These are phyloP conservation scores for Dothideomycetes sp. DNA, from an alignment of 2,329 filamentous ascomycete species.

Conservation along the genomic window DNA sequence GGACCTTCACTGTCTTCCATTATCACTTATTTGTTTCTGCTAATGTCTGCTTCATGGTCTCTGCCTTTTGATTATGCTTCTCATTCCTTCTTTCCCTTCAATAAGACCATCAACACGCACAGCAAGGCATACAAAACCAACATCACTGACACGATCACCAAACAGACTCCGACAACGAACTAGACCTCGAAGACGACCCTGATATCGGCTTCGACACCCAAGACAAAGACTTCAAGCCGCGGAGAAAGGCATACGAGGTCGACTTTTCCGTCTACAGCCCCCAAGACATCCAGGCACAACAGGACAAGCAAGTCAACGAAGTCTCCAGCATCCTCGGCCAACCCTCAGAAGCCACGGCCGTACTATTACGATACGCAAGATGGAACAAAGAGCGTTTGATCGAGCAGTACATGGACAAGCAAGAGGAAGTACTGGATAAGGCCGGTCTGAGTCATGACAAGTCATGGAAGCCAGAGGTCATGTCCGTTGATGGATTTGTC, in stretches of 20 bases:
- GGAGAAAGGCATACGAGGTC: constrained; percentile 68
- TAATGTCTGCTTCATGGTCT: no score
- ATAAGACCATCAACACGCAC: no score
- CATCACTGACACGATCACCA: constrained; percentile 24
- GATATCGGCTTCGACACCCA: constrained; percentile 51
- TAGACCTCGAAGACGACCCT: constrained; percentile 47
- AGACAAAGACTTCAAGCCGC: constrained; percentile 62
- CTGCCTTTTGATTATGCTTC: no score
- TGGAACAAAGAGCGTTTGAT: constrained; percentile 97
- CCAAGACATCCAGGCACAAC: constrained; percentile 69
- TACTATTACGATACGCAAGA: constrained; percentile 75
- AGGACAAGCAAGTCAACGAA: constrained; percentile 76
- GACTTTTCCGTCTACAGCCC: constrained; percentile 75
- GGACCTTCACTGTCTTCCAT: no score
- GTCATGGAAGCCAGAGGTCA: constrained; percentile 53
- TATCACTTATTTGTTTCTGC: no score
- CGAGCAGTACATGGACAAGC: constrained; percentile 90
- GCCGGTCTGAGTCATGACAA: constrained; percentile 65
- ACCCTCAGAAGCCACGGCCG: constrained; percentile 79
- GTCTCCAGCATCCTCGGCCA: constrained; percentile 87
- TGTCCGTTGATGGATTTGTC: constrained; percentile 63
- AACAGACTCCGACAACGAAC: constrained; percentile 32
- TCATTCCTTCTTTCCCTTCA: no score
- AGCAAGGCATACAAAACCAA: no score
- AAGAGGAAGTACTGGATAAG: constrained; percentile 67